Base-by-base conservation (phyloP, 441 rosid genomes). In the Populus trichocarpa region DNA sequence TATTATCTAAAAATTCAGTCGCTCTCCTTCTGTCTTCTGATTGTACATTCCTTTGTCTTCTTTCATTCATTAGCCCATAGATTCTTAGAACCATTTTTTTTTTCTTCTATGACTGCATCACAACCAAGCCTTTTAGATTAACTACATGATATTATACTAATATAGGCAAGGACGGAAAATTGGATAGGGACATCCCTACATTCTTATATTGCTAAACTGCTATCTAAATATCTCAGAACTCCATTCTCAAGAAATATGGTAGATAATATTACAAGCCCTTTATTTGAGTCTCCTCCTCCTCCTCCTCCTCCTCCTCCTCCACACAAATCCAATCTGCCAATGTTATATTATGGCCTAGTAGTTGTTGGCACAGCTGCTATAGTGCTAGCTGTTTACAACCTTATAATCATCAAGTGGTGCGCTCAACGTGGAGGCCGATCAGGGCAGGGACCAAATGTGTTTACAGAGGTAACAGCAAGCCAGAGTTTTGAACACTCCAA, bases 321-420 rank as follows among this genome's bases (percentile, higher is more conserved):
- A 1, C 22, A 80, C 0, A 81, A 69, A 68, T 67, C 84, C 46
- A 85, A 77, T 75, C 33, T 88, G 68, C 82, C 87, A 75, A 88
- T 87, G 87, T 75, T 86, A 10, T 90, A 87, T 67, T 88, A 90
- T 22, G 89, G 91, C 65, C 83, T 90, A 0, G 77, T 76, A 10
- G 86, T 90, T 4, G 83, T 88, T 4, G 91, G 89, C 57, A 83
- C 88, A 3, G 87, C 90, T 0, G 89, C 86, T 30, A 1, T 86
- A 6, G 73, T 82, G 5, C 78, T 90, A 7, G 83, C 81, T 59
- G 2, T 85, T 20, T 87, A 85, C 82, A 90, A 87, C 74, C 81
- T 87, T 42, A 73, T 88, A 75, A 32, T 88, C 71, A 79, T 88
- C 81, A 82, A 65, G 83, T 86, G 88, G 86, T 87, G 93, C 82